A percentile compares a stretch with the other conserved stretches of the same genome.
Conservation (phyloP, 352 stramenopile genomes). For the Globisporangium parvum region DNA sequence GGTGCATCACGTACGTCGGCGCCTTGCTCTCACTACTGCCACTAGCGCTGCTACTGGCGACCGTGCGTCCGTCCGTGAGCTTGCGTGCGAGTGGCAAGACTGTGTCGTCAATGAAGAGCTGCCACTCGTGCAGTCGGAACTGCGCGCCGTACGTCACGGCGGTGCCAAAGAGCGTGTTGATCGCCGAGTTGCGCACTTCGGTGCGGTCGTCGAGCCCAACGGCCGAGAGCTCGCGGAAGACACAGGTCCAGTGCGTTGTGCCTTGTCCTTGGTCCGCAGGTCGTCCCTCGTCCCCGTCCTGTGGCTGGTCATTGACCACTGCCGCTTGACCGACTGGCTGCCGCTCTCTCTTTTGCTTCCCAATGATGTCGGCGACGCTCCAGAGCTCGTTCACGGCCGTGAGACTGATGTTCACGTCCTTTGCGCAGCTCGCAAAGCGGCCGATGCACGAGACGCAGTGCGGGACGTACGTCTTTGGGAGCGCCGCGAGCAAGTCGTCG, state of each 20-base stretch:
- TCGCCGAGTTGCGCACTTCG: constrained; percentile 95
- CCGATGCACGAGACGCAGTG: constrained; percentile 91
- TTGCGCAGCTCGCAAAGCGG: constrained; percentile 88
- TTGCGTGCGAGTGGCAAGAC: constrained; percentile 87
- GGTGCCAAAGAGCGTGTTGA: constrained; percentile 97
- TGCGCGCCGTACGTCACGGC: constrained; percentile 92
- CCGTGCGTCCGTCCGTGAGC: constrained; percentile 15
- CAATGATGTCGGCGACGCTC: constrained; percentile 88
- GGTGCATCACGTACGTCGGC: constrained; percentile 83
- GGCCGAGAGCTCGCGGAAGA: constrained; percentile 75
- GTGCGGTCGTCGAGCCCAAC: constrained; percentile 90
- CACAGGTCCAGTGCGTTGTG: constrained; percentile 45
- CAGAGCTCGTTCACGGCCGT: constrained; percentile 96
- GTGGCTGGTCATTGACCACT: no score
- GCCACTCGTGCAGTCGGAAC: constrained; percentile 90
- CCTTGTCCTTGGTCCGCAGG: background rate
- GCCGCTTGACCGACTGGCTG: no score
- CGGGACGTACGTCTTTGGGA: constrained; percentile 61
- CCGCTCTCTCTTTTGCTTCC: constrained; percentile 36
- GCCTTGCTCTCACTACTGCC: background rate
- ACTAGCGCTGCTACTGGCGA: background rate
- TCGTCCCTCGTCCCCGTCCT: no score
- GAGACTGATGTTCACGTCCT: constrained; percentile 97
- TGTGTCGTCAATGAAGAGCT: constrained; percentile 91
- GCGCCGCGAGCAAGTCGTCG: constrained; percentile 92